Evolutionary conservation across 129 eudicot species (phyloP), one percentile per base, ranked within the genome.

Genomic region (Cynara cardunculus): DNA sequence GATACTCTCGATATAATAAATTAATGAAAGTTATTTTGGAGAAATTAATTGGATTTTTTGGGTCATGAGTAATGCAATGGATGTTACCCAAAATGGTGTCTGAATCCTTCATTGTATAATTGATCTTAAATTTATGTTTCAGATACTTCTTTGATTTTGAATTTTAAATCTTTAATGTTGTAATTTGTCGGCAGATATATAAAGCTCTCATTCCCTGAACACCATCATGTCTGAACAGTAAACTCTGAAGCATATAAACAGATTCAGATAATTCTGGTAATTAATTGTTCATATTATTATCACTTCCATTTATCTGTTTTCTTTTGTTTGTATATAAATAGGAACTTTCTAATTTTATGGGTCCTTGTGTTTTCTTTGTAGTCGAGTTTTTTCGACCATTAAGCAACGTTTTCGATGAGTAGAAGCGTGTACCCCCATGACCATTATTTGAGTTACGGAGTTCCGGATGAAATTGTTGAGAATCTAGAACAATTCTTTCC

Each of bases 391-490:
- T 56, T 34, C 32, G 21, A 44, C 14, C 61, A 30, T 7, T 7
- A 62, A 64, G 24, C 12, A 26, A 24, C 24, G 39, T 31, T 37
- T 25, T 78, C 65, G 41, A 85, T 86, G 89, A 82, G 83, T 85
- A 79, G 89, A 72, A 82, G 82, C 66, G 69, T 76, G 81, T 86
- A 83, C 59, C 27, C 81, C 49, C 86, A 83, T 53, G 87, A 64
- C 71, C 90, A 79, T 67, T 77, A 81, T 83, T 69, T 78, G 73
- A 78, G 64, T 65, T 81, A 78, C 18, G 77, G 80, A 73, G 80
- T 85, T 73, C 91, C 87, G 19, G 81, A 87, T 32, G 92, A 88
- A 82, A 85, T 90, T 71, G 87, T 91, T 21, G 92, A 86, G 72
- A 86, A 92, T 80, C 71, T 87, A 22, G 77, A 82, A 46, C 84